A percentile compares a stretch with the other conserved stretches of the same genome.
Conservation (phyloP, 805 yeast genomes). For the Wickerhamomyces sydowiorum region DNA sequence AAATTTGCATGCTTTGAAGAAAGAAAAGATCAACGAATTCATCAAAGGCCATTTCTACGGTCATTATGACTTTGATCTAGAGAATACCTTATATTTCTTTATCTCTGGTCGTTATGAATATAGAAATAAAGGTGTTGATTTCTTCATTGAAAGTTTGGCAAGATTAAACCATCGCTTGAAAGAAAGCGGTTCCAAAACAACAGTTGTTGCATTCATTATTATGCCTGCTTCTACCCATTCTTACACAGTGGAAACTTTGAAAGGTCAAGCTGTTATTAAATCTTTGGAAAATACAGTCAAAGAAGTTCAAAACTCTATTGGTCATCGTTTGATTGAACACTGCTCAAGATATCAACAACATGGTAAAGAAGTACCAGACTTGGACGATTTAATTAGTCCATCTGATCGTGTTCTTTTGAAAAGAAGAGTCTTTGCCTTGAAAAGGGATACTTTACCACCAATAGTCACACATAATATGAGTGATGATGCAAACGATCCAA, state of each 20-base stretch:
- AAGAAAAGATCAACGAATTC: slow-evolving; percentile 89
- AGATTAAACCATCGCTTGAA: slow-evolving; percentile 85
- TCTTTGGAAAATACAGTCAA: slow-evolving; percentile 84
- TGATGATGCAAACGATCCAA: slow-evolving; percentile 88
- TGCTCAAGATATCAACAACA: slow-evolving; percentile 64
- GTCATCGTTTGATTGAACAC: slow-evolving; percentile 83
- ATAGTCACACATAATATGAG: slow-evolving; percentile 96
- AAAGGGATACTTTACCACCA: slow-evolving; percentile 86
- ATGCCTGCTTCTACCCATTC: slow-evolving; percentile 97
- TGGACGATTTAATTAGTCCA: slow-evolving; percentile 79
- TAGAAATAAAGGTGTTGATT: slow-evolving; percentile 94
- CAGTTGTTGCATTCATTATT: slow-evolving; percentile 94
- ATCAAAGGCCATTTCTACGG: slow-evolving; percentile 97
- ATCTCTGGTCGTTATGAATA: slow-evolving; percentile 97
- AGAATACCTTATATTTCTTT: slow-evolving; percentile 89
- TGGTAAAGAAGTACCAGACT: slow-evolving; percentile 63
- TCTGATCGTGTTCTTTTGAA: slow-evolving; percentile 85
- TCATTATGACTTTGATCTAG: slow-evolving; percentile 88
- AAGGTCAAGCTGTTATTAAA: slow-evolving; percentile 93
- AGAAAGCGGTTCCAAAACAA: slow-evolving; percentile 74
- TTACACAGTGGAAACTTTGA: slow-evolving; percentile 90
- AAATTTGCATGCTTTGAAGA: slow-evolving; percentile 86
- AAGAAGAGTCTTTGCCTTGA: slow-evolving; percentile 88
- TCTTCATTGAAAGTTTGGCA: slow-evolving; percentile 89
- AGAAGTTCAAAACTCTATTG: slow-evolving; percentile 83